phyloP scores from a whole-genome alignment of 1,284 basidiomycete species.

The Puccinia coronata region DNA sequence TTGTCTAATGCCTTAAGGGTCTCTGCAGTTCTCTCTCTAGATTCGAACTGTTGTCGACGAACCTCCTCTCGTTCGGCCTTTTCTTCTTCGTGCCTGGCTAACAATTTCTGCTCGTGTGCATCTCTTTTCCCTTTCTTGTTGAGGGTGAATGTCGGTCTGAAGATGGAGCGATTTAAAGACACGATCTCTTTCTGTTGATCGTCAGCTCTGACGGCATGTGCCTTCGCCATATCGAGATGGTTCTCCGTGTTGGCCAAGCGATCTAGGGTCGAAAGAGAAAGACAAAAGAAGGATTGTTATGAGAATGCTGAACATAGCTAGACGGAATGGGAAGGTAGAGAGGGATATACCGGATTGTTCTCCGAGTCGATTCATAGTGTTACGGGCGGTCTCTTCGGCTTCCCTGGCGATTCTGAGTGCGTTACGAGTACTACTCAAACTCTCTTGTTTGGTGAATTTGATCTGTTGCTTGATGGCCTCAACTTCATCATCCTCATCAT shows the following conservation, averaged over 20 bases:
- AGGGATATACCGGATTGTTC: slow-evolving; percentile 80
- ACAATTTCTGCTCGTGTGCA: slow-evolving; percentile 83
- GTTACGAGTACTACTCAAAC: slow-evolving; percentile 84
- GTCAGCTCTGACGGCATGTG: slow-evolving; percentile 81
- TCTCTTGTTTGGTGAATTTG: slow-evolving; percentile 87
- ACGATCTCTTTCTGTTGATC: slow-evolving; percentile 94
- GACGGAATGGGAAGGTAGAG: not conserved
- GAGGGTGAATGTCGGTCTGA: slow-evolving; percentile 83
- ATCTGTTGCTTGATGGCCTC: slow-evolving; percentile 96
- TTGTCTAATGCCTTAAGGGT: slow-evolving; percentile 61
- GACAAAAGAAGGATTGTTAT: not conserved
- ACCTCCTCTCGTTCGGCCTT: slow-evolving; percentile 79
- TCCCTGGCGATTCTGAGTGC: slow-evolving; percentile 88
- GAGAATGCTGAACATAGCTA: not conserved
- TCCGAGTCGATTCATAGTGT: slow-evolving; percentile 82
- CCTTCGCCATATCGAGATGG: slow-evolving; percentile 89
- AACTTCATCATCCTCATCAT: slow-evolving; percentile 44
- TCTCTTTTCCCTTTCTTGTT: slow-evolving; percentile 89
- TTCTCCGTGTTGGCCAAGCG: slow-evolving; percentile 89
- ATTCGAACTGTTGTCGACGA: slow-evolving; percentile 79
- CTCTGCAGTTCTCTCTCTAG: slow-evolving; percentile 78
- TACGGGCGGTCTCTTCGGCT: slow-evolving; percentile 90
- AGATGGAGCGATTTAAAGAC: slow-evolving; percentile 90
- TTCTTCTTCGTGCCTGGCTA: slow-evolving; percentile 85
- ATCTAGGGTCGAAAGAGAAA: slow-evolving; percentile 55